Conservation (phyloP, 352 stramenopile genomes). For the Elongisporangium undulatum region DNA sequence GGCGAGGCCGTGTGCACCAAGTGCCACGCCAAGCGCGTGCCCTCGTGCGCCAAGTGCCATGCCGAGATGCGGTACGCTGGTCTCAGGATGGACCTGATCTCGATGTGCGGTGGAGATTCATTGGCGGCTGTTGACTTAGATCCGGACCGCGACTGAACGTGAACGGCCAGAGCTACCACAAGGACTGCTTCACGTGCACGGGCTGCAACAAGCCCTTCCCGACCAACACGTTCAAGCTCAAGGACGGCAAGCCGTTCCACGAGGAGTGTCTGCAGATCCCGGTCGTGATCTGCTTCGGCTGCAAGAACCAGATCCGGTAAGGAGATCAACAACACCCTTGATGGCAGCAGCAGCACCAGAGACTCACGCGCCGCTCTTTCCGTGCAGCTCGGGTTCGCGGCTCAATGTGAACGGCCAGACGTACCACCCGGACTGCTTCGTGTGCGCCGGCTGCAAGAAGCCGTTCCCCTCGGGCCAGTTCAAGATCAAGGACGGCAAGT, state of each 20-base stretch:
- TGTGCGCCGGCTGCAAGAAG: conserved; percentile 33
- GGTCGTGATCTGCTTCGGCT: background rate
- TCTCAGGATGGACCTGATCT: no score
- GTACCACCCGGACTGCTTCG: conserved; percentile 49
- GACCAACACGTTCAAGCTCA: conserved; percentile 40
- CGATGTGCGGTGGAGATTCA: background rate
- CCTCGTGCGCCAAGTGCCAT: conserved; percentile 24
- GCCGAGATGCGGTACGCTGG: conserved; percentile 2
- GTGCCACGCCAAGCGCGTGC: conserved; percentile 36
- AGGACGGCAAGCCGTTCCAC: conserved; percentile 63
- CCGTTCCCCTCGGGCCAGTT: conserved; percentile 39
- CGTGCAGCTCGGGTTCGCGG: conserved; percentile 16
- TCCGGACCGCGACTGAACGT: conserved; percentile 34
- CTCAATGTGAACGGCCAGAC: conserved; percentile 32
- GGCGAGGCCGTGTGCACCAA: conserved; percentile 24
- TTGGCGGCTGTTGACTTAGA: conserved; percentile 2
- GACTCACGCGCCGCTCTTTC: background rate
- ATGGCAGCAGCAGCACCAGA: background rate
- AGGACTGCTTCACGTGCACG: conserved; percentile 44
- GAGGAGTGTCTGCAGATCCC: conserved; percentile 23
- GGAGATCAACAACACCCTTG: background rate
- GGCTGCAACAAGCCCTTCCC: conserved; percentile 24
- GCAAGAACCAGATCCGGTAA: background rate
- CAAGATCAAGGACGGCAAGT: conserved; percentile 21
- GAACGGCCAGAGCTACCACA: conserved; percentile 34